Evolutionary conservation across 768 basidiomycete genomes (phyloP).

Genomic region (Pluteus cervinus): DNA sequence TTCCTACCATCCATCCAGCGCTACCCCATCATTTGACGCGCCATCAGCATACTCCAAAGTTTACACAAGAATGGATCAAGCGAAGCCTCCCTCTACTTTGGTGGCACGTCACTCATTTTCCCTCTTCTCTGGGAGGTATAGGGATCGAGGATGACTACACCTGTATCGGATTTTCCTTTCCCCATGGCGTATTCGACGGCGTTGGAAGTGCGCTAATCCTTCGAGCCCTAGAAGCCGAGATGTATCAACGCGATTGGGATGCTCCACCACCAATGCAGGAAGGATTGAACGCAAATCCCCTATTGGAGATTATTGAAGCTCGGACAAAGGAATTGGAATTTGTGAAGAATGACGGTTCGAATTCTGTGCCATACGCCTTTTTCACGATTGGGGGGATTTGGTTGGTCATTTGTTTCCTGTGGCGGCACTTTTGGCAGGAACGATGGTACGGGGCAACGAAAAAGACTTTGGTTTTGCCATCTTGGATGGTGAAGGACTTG

Average conservation of each 20-base stretch:
- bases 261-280: constrained; percentile 25
- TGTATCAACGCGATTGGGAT: constrained; percentile 29
- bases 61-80: no score
- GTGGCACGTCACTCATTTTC: constrained; percentile 39
- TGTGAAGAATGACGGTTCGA: constrained; percentile 5
- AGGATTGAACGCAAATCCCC: constrained; percentile 26
- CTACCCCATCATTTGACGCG: constrained; percentile 34
- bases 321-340: constrained; percentile 17
- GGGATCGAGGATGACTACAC: constrained; percentile 25
- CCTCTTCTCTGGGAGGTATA: constrained; percentile 19
- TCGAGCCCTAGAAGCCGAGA: constrained; percentile 32
- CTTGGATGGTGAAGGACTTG: constrained; percentile 18
- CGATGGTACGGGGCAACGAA: neutral
- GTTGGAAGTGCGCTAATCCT: constrained; percentile 30
- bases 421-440: constrained; percentile 2
- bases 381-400: neutral
- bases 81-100: constrained; percentile 29
- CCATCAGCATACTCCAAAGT: constrained; percentile 28
- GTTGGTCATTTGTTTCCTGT: neutral
- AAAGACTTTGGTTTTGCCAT: neutral
- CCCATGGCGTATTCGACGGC: constrained; percentile 38
- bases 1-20: constrained; percentile 25
- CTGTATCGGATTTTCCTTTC: constrained; percentile 35
- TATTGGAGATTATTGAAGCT: no score
- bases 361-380: constrained; percentile 1